Conservation (phyloP, 345 rosid genomes). For the Populus euphratica region DNA sequence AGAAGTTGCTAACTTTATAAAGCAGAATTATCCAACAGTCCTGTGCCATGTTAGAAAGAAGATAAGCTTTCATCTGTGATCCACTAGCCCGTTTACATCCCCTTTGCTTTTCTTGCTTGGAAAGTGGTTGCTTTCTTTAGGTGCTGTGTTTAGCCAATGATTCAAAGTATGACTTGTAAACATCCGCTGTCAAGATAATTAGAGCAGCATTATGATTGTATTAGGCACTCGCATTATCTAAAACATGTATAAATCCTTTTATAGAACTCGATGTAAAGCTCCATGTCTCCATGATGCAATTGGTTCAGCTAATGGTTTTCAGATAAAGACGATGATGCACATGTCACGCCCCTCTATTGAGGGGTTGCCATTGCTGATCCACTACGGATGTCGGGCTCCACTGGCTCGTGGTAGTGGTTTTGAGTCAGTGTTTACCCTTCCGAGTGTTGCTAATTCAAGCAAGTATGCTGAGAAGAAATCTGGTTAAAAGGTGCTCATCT, state of each 20-base stretch:
- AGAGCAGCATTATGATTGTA: neutral
- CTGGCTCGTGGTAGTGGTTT: neutral
- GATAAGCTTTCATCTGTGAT: neutral
- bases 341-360: neutral
- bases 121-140: neutral
- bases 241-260: neutral
- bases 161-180: neutral
- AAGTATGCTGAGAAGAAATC: too few relatives aligned
- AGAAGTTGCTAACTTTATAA: neutral
- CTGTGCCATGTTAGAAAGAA: neutral
- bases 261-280: neutral
- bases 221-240: slow-evolving; percentile 3
- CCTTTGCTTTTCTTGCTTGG: neutral
- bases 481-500: too few relatives aligned
- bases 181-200: neutral
- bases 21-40: neutral
- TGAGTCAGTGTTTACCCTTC: neutral
- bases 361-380: neutral
- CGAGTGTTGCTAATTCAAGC: too few relatives aligned
- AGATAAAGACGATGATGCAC: neutral
- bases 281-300: neutral
- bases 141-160: neutral
- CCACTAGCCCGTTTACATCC: neutral
- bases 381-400: neutral
- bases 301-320: neutral